phyloP scores from a whole-genome alignment of 306 rosid genomes.

The Pyrus communis region DNA sequence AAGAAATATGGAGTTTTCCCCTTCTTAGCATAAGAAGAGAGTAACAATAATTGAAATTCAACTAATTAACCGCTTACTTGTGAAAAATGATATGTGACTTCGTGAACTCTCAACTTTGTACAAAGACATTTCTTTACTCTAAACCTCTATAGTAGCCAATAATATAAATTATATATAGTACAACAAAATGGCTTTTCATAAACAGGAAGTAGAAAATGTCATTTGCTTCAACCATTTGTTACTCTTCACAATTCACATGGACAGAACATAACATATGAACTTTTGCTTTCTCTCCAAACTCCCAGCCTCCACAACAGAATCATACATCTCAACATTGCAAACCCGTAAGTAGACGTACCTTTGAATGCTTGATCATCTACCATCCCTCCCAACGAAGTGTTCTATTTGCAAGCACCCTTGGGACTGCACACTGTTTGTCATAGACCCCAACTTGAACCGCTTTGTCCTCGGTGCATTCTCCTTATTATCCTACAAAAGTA shows the following conservation, averaged over 20 bases:
- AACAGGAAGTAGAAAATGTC: neutral
- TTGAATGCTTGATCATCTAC: slow-evolving; percentile 23
- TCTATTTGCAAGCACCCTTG: slow-evolving; percentile 74
- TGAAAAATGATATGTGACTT: neutral
- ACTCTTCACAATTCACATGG: neutral
- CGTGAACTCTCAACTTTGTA: too few species aligned
- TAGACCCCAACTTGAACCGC: slow-evolving; percentile 52
- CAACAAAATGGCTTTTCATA: too few species aligned
- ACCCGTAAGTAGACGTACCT: neutral
- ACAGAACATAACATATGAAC: neutral
- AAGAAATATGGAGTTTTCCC: neutral
- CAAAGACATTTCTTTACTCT: neutral
- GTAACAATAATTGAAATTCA: too few species aligned
- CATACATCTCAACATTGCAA: neutral
- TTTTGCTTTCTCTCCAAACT: neutral
- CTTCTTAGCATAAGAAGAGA: neutral
- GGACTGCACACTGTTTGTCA: slow-evolving; percentile 36
- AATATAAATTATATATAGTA: too few species aligned
- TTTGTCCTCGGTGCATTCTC: slow-evolving; percentile 39
- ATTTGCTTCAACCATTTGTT: neutral
- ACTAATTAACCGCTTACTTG: neutral
- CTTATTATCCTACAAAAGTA: slow-evolving; percentile 34
- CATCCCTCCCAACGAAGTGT: slow-evolving; percentile 62
- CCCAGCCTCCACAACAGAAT: neutral
- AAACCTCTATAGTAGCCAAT: neutral